phyloP scores from a whole-genome alignment of 2,329 filamentous ascomycete genomes.

The Colletotrichum sp. region DNA sequence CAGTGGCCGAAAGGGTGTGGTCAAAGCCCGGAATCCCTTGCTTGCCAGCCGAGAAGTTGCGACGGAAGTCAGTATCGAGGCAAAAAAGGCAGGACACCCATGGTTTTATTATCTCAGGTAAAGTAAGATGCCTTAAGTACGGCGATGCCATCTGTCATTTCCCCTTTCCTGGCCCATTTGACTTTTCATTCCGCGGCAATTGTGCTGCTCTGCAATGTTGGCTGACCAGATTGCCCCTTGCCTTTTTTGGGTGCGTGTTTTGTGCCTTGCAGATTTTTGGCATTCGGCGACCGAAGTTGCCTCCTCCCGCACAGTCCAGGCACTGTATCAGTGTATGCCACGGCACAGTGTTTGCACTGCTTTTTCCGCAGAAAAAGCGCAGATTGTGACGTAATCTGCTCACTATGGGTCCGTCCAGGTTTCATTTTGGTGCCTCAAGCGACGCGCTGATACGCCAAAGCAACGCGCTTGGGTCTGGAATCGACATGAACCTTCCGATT shows the following conservation, averaged over 20 bases:
- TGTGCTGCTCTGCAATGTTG: slow-evolving; percentile 17
- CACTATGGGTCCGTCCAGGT: slow-evolving; percentile 11
- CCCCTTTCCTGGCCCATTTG: not conserved
- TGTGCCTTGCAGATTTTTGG: slow-evolving; percentile 20
- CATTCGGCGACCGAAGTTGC: not conserved
- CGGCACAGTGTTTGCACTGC: not conserved
- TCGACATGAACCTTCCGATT: not conserved
- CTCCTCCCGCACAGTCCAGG: not conserved
- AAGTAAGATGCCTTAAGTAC: not conserved
- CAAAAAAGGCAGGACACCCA: not conserved
- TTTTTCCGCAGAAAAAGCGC: not conserved
- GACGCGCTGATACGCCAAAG: slow-evolving; percentile 9
- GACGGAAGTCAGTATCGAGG: not conserved
- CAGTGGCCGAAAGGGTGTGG: not conserved
- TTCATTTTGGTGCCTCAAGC: slow-evolving; percentile 10
- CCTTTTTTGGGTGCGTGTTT: slow-evolving; percentile 18
- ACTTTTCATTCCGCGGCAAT: slow-evolving; percentile 11
- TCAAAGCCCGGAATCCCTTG: not conserved
- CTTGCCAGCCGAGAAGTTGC: not conserved
- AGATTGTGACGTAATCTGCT: slow-evolving; percentile 18
- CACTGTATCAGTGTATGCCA: accelerated
- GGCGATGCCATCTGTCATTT: not conserved
- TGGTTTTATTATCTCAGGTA: not conserved
- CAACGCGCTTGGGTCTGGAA: slow-evolving; percentile 8
- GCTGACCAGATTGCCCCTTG: slow-evolving; percentile 1